Base-by-base conservation (phyloP, 139 green algal genomes). In the Chara braunii region DNA sequence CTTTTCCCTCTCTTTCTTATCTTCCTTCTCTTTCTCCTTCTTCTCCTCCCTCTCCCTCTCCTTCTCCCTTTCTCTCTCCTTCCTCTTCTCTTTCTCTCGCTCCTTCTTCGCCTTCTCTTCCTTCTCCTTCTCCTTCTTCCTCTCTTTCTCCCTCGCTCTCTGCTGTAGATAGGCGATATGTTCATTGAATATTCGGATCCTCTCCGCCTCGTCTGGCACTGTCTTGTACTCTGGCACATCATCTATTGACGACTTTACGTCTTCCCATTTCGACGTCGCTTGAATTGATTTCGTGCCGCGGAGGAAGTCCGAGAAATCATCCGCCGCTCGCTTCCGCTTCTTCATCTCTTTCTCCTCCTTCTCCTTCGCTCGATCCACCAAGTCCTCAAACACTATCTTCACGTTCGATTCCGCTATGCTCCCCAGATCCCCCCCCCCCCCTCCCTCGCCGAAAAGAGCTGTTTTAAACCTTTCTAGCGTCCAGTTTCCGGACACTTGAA, bases 341-440 rank as follows among this genome's bases (percentile, higher is more conserved):
- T 71, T 70, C 2, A 36, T 51, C 65, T 74, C 65, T 43, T 74
- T 74, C 54, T 74, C 65, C 44, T 74, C 65, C 57, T 63, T 71
- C 36, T 74, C 65, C 57, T 64, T 65, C 5, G 54, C 65, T 2
- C 57, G 30, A 30, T 74, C 65, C 56, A 72, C 7, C 30, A 74
- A 43, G 36, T 71, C 57, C 22, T 70, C 56, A 63, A 71, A 74
- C 24, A 60, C 43, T n/a, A 74, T 29, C 65, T 74, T 18, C 40
- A 18, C 40, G 40, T 63, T 70, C 6, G 35, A n/a, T 5, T 68
- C 32, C 42, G 60, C 34, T 7, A 70, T 37, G 14, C 18, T 29
- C 50, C 7, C 32, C 9, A 70, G 14, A 30, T 70, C 60, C 43
- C 60, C 60, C 64, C 54, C 64, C 24, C 57, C 37, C 40, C 44